A percentile compares a stretch with the other conserved stretches of the same genome.
Conservation (phyloP, 2,329 filamentous ascomycete genomes). For the Ilyonectria destructans region DNA sequence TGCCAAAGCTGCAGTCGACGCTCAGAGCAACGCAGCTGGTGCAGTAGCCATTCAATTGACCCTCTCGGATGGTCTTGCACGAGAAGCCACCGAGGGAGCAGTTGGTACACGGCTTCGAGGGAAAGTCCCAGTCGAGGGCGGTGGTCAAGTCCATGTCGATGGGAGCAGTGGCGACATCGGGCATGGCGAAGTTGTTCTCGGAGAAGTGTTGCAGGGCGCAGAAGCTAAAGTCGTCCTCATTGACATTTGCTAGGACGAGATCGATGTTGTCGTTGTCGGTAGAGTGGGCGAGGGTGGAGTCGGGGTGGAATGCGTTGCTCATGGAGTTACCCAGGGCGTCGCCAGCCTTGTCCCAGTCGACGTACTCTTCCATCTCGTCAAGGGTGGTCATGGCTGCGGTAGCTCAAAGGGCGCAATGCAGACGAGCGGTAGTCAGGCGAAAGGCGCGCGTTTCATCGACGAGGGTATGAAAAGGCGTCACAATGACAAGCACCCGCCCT, state of each 20-base stretch:
- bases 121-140: constrained; percentile 57
- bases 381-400: constrained; percentile 55
- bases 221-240: constrained; percentile 74
- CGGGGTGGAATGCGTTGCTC: constrained; percentile 53
- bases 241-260: constrained; percentile 69
- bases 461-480: constrained; percentile 8
- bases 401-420: constrained; percentile 37
- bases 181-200: constrained; percentile 56
- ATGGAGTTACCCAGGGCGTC: constrained; percentile 55
- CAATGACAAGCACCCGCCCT: constrained; percentile 21
- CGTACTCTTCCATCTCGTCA: constrained; percentile 74
- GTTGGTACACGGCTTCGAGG: constrained; percentile 66
- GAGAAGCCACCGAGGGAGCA: constrained; percentile 69
- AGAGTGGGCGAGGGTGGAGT: constrained; percentile 56
- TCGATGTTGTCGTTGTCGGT: constrained; percentile 62
- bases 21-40: constrained; percentile 75
- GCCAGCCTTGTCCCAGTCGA: constrained; percentile 73
- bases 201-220: constrained; percentile 73
- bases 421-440: constrained; percentile 35
- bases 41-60: constrained; percentile 73
- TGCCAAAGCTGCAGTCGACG: constrained; percentile 72
- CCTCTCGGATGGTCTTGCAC: constrained; percentile 75
- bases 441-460: constrained; percentile 41
- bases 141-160: constrained; percentile 49
- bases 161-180: constrained; percentile 51